Percentiles rank a stretch among this genome's conserved stretches.
Conservation (phyloP, 352 stramenopile genomes). For the Phytopythium sindhum region DNA sequence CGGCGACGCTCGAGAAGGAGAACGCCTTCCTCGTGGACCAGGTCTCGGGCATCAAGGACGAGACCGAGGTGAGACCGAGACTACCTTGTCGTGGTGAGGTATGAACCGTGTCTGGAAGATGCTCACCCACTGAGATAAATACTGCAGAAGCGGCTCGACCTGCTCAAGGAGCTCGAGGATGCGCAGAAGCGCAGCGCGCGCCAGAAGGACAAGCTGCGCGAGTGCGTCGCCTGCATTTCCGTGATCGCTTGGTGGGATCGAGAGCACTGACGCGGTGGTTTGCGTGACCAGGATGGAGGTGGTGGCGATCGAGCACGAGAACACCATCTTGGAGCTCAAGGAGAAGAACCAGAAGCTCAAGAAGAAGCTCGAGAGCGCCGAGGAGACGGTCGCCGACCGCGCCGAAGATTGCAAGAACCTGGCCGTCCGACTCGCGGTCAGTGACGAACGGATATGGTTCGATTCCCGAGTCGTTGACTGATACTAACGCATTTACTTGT, state of each 20-base stretch:
- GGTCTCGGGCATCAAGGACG: constrained; percentile 65
- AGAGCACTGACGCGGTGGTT: neutral
- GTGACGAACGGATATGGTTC: constrained; percentile 1
- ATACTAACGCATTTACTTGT: neutral
- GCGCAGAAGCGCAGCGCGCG: constrained; percentile 63
- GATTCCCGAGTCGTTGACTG: neutral
- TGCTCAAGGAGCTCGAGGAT: constrained; percentile 66
- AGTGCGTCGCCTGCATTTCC: constrained; percentile 23
- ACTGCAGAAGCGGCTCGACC: constrained; percentile 51
- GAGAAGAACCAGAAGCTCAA: constrained; percentile 78
- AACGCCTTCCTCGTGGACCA: constrained; percentile 70
- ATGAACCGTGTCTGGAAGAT: neutral
- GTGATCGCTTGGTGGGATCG: neutral
- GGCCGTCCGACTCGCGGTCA: constrained; percentile 49
- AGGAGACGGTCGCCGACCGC: constrained; percentile 48
- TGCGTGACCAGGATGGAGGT: constrained; percentile 48
- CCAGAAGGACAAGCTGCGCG: constrained; percentile 68
- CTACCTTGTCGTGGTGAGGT: neutral
- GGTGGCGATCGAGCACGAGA: constrained; percentile 67
- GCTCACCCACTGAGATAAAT: neutral
- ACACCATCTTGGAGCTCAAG: constrained; percentile 67
- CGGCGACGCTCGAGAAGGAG: constrained; percentile 56
- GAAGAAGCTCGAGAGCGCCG: constrained; percentile 40
- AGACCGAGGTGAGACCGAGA: constrained; percentile 40
- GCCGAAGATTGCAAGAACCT: constrained; percentile 74